Base-by-base conservation (phyloP, 805 yeast species). In the Myxozyma sirexii region DNA sequence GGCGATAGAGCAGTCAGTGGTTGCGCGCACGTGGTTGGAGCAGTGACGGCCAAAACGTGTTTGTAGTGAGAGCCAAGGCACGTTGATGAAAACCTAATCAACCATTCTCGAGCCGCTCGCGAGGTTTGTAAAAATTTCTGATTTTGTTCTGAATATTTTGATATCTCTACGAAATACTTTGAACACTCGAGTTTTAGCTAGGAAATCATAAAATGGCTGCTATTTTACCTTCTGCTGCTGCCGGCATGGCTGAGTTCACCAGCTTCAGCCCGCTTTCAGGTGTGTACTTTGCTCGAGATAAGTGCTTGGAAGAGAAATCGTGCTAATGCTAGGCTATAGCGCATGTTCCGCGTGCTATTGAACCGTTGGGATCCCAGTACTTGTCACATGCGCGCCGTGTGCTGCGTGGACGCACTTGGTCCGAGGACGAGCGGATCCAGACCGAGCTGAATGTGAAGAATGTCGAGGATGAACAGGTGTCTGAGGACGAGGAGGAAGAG, bases 341-440 rank as follows among this genome's bases (percentile, higher is more conserved):
- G 15, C 72, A 75, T 26, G 67, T 69, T 35, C 69, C 68, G 66
- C 76, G 97, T 75, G 86, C 93, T 61, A 80, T 92, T 64, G 99
- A 94, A 79, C 98, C 99, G 39, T 97, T 93, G 67, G 99, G 99
- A 58, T 93, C 96, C 64, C 88, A 83, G 74, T 94, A 92, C 79
- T 80, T 94, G 69, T 97, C 97, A 54, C 99, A 94, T 72, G 98
- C 98, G 60, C 85, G 96, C 68, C 88, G 99, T 81, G 84, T 96
- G 56, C 81, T 92, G 69, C 86, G 97, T 78, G 97, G 97, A 75
- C 97, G 96, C 79, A 90, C 98, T 51, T 94, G 97, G 97, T 90
- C 97, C 57, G 98, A 94, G 78, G 94, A 84, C 72, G 99, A 94
- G 79, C 86, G 88, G 75, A 79, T 91, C 68, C 96, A 92, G 81